Conservation (phyloP, 2,329 filamentous ascomycete species). For the Colletotrichum karsti region DNA sequence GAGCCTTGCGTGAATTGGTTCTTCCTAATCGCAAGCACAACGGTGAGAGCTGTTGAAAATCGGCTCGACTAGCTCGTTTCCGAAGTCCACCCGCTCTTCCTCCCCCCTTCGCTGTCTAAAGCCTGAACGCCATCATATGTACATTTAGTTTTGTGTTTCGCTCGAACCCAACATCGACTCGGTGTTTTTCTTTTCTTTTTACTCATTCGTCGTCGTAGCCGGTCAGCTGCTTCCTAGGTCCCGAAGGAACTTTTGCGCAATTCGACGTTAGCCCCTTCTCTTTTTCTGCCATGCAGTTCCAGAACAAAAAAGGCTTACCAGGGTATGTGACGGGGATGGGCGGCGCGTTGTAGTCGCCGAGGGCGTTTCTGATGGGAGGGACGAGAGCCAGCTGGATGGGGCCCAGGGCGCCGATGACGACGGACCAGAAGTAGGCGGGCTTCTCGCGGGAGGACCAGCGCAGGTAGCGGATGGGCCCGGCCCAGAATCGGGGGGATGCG, state of each 20-base stretch:
- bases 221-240: slow-evolving; percentile 66
- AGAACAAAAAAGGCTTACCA: slow-evolving; percentile 66
- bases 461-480: slow-evolving; percentile 82
- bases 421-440: slow-evolving; percentile 91
- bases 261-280: background rate
- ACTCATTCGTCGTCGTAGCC: slow-evolving; percentile 67
- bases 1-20: background rate
- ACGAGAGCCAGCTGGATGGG: slow-evolving; percentile 76
- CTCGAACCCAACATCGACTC: background rate
- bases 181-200: too few relatives aligned
- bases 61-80: background rate
- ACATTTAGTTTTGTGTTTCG: slow-evolving; percentile 24
- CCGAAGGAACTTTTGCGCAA: slow-evolving; percentile 61
- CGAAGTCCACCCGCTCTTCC: background rate
- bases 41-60: background rate
- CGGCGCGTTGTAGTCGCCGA: slow-evolving; percentile 79
- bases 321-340: slow-evolving; percentile 91
- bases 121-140: slow-evolving; percentile 34
- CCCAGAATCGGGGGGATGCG: slow-evolving; percentile 81
- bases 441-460: slow-evolving; percentile 89
- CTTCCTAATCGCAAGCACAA: background rate
- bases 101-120: slow-evolving; percentile 18
- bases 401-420: slow-evolving; percentile 76
- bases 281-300: background rate
- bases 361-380: slow-evolving; percentile 74